Percentiles rank a stretch among this genome's conserved stretches.
Conservation (phyloP, 768 basidiomycete species). For the Podaxis sp. region DNA sequence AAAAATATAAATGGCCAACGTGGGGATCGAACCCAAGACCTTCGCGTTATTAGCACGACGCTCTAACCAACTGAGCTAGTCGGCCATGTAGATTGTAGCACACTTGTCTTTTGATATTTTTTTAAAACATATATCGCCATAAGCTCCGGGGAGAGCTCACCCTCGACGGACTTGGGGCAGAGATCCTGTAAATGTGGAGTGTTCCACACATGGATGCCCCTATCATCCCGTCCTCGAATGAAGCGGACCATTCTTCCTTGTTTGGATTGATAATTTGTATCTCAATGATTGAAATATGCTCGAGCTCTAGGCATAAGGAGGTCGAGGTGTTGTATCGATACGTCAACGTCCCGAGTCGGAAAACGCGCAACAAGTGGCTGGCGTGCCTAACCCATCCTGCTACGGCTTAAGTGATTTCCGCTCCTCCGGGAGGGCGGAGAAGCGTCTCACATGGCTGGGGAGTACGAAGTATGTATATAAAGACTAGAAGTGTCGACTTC, state of each 20-base stretch:
- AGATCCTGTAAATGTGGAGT: background rate
- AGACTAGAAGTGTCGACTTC: too few species aligned
- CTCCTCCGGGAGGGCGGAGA: background rate
- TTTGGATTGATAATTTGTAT: background rate
- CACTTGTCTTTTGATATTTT: too few species aligned
- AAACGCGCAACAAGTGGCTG: background rate
- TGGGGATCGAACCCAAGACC: conserved; percentile 48
- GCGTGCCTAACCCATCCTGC: background rate
- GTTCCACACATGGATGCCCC: background rate
- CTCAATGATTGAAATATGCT: conserved; percentile 1
- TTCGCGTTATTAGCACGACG: conserved; percentile 79
- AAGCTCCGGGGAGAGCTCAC: conserved; percentile 2
- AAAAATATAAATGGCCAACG: conserved; percentile 16
- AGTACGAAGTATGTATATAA: too few species aligned
- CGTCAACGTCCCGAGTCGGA: background rate
- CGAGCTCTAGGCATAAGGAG: background rate
- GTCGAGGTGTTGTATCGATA: background rate
- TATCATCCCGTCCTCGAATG: background rate
- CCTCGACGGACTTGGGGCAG: background rate
- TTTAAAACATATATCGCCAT: background rate
- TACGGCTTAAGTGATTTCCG: background rate
- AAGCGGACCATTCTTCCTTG: background rate
- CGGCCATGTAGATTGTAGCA: conserved; percentile 38
- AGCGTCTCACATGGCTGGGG: background rate
- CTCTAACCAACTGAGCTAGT: conserved; percentile 87